Evolutionary conservation across 1,284 basidiomycete genomes (phyloP), one percentile per base, ranked within the genome.

Genomic region (Cryptococcus sp.): DNA sequence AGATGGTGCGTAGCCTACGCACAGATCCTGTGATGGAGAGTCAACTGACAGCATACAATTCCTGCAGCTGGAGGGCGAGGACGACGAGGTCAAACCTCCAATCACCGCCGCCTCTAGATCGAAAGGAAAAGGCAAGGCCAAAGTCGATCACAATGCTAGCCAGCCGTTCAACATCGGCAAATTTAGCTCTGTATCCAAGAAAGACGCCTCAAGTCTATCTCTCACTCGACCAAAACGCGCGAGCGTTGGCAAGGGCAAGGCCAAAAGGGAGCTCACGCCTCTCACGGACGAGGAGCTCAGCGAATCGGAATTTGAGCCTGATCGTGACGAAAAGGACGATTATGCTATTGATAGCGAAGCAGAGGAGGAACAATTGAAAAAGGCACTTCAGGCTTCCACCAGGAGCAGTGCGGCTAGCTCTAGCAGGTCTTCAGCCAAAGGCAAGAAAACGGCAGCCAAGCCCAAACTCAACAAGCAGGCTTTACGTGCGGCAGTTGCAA

Each of bases 81-180:
- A 43, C 19, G 50, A 52, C 17, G n/a, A 49, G 16, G 16, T 53
- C 6, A 40, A 38, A 45, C 26, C 52, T 20, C 25, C 43, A 22
- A 43, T 50, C 5, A 40, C 26, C 1, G 34, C 25, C 23, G 48
- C 46, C 16, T 20, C 23, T 6, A 53, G 41, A 37, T n/a, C 44
- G n/a, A 61, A 50, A 37, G 53, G 62, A 19, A 47, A 59, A 45
- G 10, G 54, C 44, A 49, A 50, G n/a, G 54, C 55, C 13, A 37
- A 59, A 44, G 41, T 19, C 4, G 41, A n/a, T 44, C n/a, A 8
- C 7, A 29, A 29, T 15, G 48, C 57, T 3, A 50, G 56, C 16
- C 69, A 65, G 45, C 69, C 69, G 11, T 70, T 69, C 64, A 67
- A 65, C 44, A 66, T 70, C 41, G 69, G 69, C 11, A 65, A 61